Evolutionary conservation across 306 rosid species (phyloP).

Genomic region (Castanopsis chinensis): DNA sequence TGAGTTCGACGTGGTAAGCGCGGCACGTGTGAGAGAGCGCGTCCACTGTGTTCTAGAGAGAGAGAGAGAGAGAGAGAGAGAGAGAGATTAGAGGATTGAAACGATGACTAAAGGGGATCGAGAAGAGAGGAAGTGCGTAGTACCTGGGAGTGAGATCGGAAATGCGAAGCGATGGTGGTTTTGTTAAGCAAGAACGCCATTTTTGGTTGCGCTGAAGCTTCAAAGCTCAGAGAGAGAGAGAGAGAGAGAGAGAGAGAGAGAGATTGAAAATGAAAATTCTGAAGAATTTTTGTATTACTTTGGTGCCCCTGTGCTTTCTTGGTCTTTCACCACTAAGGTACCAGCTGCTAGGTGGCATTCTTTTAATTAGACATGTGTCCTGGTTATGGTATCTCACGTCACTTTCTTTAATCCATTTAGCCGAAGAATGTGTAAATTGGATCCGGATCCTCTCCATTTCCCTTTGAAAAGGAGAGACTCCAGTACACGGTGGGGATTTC

Average conservation of each 20-base stretch:
- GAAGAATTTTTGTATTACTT: no score
- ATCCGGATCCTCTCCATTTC: no score
- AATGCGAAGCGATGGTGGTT: conserved; percentile 52
- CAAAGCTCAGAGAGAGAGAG: no score
- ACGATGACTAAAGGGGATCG: not conserved
- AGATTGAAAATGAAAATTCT: not conserved
- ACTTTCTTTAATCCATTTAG: no score
- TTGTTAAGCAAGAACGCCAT: conserved; percentile 77
- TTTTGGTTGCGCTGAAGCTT: not conserved
- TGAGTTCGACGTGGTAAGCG: conserved; percentile 68
- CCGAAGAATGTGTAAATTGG: no score
- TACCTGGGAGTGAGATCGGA: conserved; percentile 65
- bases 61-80: conserved; percentile 1
- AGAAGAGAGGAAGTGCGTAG: not conserved
- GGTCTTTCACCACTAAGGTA: no score
- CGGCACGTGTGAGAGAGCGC: conserved; percentile 56
- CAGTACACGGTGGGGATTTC: no score
- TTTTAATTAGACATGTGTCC: no score
- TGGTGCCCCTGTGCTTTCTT: no score
- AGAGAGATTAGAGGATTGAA: not conserved
- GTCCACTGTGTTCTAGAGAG: conserved; percentile 39
- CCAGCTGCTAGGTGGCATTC: no score
- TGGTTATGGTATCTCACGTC: no score
- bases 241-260: not conserved
- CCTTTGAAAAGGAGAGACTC: no score